phyloP scores from a whole-genome alignment of 2,329 filamentous ascomycete species.

The Purpureocillium takamizusanense region DNA sequence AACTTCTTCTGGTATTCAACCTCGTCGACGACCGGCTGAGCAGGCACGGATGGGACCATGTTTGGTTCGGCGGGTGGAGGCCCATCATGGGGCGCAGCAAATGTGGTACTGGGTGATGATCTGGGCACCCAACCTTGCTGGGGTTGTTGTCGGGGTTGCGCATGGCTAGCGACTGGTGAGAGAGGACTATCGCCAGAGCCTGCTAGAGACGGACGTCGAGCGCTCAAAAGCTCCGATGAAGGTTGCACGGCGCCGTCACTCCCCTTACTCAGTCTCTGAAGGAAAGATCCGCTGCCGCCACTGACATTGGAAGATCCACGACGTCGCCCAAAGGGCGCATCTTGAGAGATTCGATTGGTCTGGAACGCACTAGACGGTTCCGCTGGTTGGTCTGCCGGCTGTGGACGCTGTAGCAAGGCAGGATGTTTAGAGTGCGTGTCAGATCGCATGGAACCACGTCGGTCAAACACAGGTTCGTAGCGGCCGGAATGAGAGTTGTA shows the following conservation, averaged over 20 bases:
- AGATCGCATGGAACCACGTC: slow-evolving; percentile 59
- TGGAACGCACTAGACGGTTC: slow-evolving; percentile 86
- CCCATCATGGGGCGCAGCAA: slow-evolving; percentile 28
- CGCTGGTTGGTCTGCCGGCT: slow-evolving; percentile 56
- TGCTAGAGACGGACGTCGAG: slow-evolving; percentile 39
- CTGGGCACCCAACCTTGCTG: slow-evolving; percentile 19
- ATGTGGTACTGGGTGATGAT: slow-evolving; percentile 32
- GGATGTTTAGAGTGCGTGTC: slow-evolving; percentile 63
- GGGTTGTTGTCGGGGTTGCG: slow-evolving; percentile 15
- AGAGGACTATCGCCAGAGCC: slow-evolving; percentile 41
- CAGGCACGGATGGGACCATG: slow-evolving; percentile 19
- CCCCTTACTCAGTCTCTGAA: slow-evolving; percentile 43
- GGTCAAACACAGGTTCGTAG: slow-evolving; percentile 80
- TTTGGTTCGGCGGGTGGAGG: slow-evolving; percentile 18
- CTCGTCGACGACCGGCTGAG: slow-evolving; percentile 39
- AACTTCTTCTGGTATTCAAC: slow-evolving; percentile 58
- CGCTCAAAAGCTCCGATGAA: slow-evolving; percentile 31
- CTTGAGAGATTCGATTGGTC: slow-evolving; percentile 59
- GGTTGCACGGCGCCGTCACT: slow-evolving; percentile 32
- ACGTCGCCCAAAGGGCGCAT: slow-evolving; percentile 62
- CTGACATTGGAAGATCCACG: slow-evolving; percentile 88
- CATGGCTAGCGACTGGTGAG: slow-evolving; percentile 28
- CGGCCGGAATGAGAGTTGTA: slow-evolving; percentile 94
- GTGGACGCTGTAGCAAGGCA: slow-evolving; percentile 67
- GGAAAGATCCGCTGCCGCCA: slow-evolving; percentile 66